Evolutionary conservation across 2,329 filamentous ascomycete genomes (phyloP).

Genomic region (Colletotrichum sp.): DNA sequence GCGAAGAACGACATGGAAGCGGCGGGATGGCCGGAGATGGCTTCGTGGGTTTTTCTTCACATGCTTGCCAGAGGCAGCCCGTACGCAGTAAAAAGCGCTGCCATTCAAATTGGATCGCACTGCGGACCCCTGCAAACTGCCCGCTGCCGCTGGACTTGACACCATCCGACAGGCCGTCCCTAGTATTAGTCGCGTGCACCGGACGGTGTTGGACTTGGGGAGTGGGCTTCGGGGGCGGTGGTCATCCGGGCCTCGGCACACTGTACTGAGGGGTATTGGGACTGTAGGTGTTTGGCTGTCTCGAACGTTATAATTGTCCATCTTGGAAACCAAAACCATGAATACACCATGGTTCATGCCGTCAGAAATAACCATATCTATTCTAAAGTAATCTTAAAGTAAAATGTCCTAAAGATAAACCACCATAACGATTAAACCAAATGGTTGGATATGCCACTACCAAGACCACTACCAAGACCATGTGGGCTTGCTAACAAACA

Average conservation of each 20-base stretch:
- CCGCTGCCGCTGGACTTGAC: neutral
- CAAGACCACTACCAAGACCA: neutral
- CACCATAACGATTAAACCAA: neutral
- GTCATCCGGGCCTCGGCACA: constrained; percentile 8
- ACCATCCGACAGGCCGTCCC: constrained; percentile 6
- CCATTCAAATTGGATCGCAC: neutral
- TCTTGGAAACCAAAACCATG: neutral
- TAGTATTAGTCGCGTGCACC: constrained; percentile 15
- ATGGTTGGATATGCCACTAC: neutral
- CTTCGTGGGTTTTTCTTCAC: constrained; percentile 4
- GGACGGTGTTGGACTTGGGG: neutral
- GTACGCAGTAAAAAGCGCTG: neutral
- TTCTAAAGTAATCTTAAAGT: neutral
- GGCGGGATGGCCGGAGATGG: constrained; percentile 19
- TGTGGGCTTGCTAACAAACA: neutral
- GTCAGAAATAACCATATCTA: neutral
- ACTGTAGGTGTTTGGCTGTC: neutral
- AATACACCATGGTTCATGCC: neutral
- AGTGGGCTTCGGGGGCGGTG: neutral
- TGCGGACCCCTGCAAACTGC: constrained; percentile 1
- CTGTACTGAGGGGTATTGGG: neutral
- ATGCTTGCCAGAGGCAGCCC: constrained; percentile 12
- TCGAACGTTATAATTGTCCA: neutral
- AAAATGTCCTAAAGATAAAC: neutral
- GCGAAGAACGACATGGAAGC: constrained; percentile 13